Conservation (phyloP, 345 rosid species). For the Leavenworthia alabamica region DNA sequence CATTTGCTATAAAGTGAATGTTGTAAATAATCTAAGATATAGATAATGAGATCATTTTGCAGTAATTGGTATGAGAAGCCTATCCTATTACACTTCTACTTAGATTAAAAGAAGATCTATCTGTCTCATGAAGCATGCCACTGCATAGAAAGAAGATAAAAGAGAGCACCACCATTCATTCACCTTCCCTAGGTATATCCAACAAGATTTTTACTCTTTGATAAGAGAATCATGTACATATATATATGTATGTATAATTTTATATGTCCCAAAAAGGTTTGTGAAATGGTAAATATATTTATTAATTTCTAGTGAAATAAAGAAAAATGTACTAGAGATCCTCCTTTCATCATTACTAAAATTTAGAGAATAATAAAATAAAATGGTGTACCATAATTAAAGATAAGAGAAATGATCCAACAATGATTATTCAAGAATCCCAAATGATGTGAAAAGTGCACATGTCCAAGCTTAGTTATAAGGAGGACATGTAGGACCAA, state of each 20-base stretch:
- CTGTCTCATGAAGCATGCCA: constrained; percentile 24
- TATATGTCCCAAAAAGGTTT: not conserved
- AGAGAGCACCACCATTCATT: constrained; percentile 22
- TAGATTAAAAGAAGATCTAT: constrained; percentile 3
- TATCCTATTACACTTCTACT: constrained; percentile 5
- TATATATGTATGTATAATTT: not conserved
- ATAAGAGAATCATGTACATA: constrained; percentile 1
- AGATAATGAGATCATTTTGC: not conserved
- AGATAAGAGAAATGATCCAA: not conserved
- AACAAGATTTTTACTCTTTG: constrained; percentile 12
- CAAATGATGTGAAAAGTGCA: not conserved
- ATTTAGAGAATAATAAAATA: not conserved
- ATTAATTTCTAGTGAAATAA: not conserved
- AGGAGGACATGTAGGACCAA: constrained; percentile 20
- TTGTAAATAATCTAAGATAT: not conserved
- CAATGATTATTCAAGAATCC: not conserved
- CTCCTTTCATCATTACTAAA: not conserved
- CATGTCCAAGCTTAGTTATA: not conserved
- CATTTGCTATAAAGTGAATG: not conserved
- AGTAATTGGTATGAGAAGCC: not conserved
- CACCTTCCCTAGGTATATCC: constrained; percentile 20
- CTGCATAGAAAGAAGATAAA: constrained; percentile 24
- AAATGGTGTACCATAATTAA: not conserved
- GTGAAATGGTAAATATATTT: not conserved
- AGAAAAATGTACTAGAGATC: not conserved